A percentile compares a stretch with the other conserved stretches of the same genome.
Conservation (phyloP, 192 early-diverging fungal species). For the Podila clonocystis region DNA sequence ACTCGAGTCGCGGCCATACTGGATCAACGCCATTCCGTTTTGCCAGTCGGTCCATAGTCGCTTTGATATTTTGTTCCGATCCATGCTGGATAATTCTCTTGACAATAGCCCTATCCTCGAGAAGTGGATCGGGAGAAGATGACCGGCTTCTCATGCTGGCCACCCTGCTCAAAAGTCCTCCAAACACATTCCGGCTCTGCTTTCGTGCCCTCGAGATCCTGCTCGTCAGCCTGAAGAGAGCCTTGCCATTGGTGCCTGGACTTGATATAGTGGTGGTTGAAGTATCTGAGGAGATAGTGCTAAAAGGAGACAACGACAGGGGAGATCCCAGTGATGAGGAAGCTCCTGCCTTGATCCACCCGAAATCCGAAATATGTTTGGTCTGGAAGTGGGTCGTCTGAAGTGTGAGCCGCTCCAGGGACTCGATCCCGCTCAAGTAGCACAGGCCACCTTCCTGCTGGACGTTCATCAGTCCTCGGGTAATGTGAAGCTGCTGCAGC, state of each 20-base stretch:
- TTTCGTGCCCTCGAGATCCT: too few relatives aligned
- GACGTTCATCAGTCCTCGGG: constrained; percentile 15
- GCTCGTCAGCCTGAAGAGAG: too few relatives aligned
- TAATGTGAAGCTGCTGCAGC: constrained; percentile 10
- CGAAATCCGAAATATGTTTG: constrained; percentile 19
- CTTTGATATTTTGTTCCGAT: not conserved
- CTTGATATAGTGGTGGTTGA: too few relatives aligned
- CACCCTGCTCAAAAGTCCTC: too few relatives aligned
- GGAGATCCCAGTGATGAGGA: not conserved
- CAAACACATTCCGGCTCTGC: too few relatives aligned
- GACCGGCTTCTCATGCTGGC: too few relatives aligned
- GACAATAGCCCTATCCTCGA: too few relatives aligned
- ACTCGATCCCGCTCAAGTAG: constrained; percentile 1
- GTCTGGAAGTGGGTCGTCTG: constrained; percentile 15
- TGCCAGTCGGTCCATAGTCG: not conserved
- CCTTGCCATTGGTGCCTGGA: too few relatives aligned
- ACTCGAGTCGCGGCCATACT: constrained; percentile 9
- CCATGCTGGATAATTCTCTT: too few relatives aligned
- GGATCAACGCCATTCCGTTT: not conserved
- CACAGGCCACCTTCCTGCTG: constrained; percentile 19
- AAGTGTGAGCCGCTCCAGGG: constrained; percentile 6
- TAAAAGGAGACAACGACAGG: too few relatives aligned
- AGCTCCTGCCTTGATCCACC: constrained; percentile 14
- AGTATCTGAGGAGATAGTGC: too few relatives aligned
- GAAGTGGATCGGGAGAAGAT: too few relatives aligned